phyloP scores from a whole-genome alignment of 257 asterid genomes.

The Salvia miltiorrhiza region DNA sequence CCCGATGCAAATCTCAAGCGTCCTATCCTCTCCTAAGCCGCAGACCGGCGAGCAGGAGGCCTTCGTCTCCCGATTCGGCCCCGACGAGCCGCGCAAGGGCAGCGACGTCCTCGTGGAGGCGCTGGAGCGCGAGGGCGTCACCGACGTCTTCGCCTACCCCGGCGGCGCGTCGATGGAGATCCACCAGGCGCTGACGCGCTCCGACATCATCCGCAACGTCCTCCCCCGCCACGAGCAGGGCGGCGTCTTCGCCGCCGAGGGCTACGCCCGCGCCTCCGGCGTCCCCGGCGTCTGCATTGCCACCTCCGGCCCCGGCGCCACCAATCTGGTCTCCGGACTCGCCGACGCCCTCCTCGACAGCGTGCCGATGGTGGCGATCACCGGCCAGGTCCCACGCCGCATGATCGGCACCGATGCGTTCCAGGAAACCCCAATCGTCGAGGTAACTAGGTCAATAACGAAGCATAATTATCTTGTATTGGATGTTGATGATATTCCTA shows the following conservation, averaged over 20 bases:
- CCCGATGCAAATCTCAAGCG: conserved; percentile 31
- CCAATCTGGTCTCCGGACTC: conserved; percentile 72
- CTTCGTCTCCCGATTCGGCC: conserved; percentile 49
- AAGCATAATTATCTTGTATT: conserved; percentile 76
- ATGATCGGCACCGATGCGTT: conserved; percentile 89
- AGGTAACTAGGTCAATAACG: conserved; percentile 80
- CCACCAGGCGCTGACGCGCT: conserved; percentile 82
- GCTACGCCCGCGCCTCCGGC: conserved; percentile 82
- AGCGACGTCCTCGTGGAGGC: conserved; percentile 80
- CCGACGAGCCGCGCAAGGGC: conserved; percentile 75
- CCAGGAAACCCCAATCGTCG: conserved; percentile 80
- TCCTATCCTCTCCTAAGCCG: conserved; percentile 24
- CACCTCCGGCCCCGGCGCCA: conserved; percentile 93
- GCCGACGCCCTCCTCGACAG: conserved; percentile 78
- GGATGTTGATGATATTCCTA: conserved; percentile 69
- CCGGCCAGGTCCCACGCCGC: conserved; percentile 81
- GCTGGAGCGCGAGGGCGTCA: conserved; percentile 80
- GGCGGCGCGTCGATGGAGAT: conserved; percentile 90
- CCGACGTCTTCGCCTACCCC: conserved; percentile 74
- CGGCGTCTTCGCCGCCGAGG: conserved; percentile 82
- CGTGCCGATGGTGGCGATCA: conserved; percentile 76
- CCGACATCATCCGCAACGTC: conserved; percentile 56
- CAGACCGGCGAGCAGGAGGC: conserved; percentile 14
- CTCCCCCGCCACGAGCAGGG: conserved; percentile 94
- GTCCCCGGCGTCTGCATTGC: conserved; percentile 79